Conservation (phyloP, 331 rosid species). For the Pyracantha coccinea region DNA sequence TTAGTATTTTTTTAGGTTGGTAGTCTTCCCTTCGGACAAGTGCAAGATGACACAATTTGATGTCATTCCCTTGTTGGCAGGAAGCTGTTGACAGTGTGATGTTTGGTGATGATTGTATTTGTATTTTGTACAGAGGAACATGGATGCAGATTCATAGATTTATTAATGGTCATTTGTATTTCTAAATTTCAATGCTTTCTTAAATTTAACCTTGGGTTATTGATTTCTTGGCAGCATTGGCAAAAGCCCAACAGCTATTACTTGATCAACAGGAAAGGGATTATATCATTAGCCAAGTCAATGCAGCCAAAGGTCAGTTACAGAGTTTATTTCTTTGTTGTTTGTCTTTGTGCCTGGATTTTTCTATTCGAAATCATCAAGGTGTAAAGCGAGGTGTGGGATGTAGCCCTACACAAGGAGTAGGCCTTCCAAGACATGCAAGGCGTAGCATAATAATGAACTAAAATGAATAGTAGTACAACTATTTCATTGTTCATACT, state of each 20-base stretch:
- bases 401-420: neutral
- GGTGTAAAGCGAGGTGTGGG: neutral
- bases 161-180: neutral
- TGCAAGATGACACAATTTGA: neutral
- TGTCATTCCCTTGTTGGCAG: neutral
- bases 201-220: slow-evolving; percentile 6
- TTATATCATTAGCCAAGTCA: slow-evolving; percentile 76
- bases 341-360: neutral
- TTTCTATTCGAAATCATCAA: neutral
- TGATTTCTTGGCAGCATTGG: slow-evolving; percentile 62
- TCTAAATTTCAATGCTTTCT: slow-evolving; percentile 3
- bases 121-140: neutral
- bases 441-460: neutral
- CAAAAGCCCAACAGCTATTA: slow-evolving; percentile 90
- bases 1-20: neutral
- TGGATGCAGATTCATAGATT: neutral
- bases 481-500: neutral
- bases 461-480: neutral
- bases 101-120: neutral
- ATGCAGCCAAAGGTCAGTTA: slow-evolving; percentile 84
- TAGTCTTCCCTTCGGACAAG: neutral
- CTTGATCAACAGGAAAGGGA: slow-evolving; percentile 93
- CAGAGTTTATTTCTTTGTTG: neutral
- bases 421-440: neutral
- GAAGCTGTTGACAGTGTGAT: neutral